Conservation (phyloP, 805 yeast species). For the Pichia scutulata region DNA sequence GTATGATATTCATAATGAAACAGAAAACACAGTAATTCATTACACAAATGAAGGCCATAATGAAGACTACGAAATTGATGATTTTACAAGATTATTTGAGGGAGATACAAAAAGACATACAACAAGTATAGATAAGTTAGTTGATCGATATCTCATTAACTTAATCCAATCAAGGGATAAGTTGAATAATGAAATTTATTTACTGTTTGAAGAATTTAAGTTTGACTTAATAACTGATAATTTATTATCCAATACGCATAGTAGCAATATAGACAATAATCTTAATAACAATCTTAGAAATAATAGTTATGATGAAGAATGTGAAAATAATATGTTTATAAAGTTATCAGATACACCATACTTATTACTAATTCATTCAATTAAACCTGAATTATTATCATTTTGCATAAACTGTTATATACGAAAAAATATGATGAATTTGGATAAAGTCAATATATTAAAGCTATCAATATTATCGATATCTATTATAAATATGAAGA, state of each 20-base stretch:
- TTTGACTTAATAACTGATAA: conserved; percentile 8
- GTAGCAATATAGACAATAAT: neutral
- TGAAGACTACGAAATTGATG: neutral
- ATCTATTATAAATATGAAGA: conserved; percentile 3
- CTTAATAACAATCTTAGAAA: neutral
- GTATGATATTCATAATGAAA: neutral
- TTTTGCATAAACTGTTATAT: conserved; percentile 2
- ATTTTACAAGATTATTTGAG: neutral
- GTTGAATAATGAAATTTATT: neutral
- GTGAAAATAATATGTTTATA: neutral
- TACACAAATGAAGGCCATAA: neutral
- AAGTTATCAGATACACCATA: conserved; percentile 5
- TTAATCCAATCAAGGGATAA: neutral
- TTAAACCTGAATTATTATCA: conserved; percentile 4
- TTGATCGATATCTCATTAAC: neutral
- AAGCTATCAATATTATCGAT: neutral
- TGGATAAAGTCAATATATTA: neutral
- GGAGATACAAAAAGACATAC: neutral
- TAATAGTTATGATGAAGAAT: neutral
- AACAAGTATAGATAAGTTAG: neutral
- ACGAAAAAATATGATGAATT: neutral
- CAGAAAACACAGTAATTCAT: conserved; percentile 5
- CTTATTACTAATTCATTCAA: conserved; percentile 4
- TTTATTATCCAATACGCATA: neutral
- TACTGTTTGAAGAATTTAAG: conserved; percentile 6